Evolutionary conservation across 331 rosid species (phyloP), one percentile per base, ranked within the genome.

Genomic region (Prunus yedoensis): DNA sequence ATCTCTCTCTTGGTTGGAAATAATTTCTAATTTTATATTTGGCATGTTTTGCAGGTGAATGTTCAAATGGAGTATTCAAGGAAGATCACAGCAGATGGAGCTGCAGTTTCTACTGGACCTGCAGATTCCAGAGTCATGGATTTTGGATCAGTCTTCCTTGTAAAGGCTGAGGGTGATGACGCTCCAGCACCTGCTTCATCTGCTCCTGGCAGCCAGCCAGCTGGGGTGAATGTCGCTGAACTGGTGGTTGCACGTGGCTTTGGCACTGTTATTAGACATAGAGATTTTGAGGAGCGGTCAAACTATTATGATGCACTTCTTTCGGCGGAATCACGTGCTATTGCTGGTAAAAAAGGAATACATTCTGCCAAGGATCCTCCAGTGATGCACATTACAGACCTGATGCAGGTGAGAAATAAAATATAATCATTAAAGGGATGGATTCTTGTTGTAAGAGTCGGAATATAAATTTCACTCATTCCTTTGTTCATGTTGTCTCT

Each of bases 211-310:
- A 76, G 76, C 78, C 96, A 84, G 88, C 83, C 38, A 49, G 79
- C 74, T 73, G 98, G 94, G 69, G 73, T 81, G 73, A 93, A 93
- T 79, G 68, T 93, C 14, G 96, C 86, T 15, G 98, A 93, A 85
- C 68, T 89, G 70, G 69, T 93, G 62, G 76, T 93, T 83, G 82
- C 79, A 38, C 93, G 98, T 62, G 98, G 98, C 77, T 87, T 93
- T 83, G 98, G 93, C 56, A 87, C 89, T 67, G 95, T 93, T 66
- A 88, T 93, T 59, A 87, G 90, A 65, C 98, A 93, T 82, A 91
- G 98, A 32, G 98, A 93, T 88, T 93, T 90, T 81, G 98, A 93
- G 75, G 98, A 93, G 83, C 87, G 98, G 66, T 93, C 98, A 65
- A 93, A 87, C 80, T 82, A 77, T 70, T 93, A 93, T 79, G 98